These are phyloP conservation scores for Cryphonectria radicalis DNA, from an alignment of 2,329 filamentous ascomycete genomes.

Conservation along the genomic window DNA sequence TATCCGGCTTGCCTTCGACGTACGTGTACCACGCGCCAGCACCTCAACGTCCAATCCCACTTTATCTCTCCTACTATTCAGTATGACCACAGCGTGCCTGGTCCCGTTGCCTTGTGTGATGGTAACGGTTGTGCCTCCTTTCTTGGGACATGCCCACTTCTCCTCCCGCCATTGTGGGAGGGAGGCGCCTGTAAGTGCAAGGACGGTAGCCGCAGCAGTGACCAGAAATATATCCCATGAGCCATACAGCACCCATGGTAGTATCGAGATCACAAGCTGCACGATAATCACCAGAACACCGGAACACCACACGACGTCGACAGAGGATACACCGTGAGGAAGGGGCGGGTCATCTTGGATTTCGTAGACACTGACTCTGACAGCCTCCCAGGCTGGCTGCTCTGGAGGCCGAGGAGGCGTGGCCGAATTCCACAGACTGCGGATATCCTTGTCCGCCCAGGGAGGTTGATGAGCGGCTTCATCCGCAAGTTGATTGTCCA, in stretches of 20 bases:
- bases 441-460: neutral
- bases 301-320: neutral
- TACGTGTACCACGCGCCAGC: neutral
- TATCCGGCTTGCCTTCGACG: neutral
- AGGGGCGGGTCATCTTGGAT: neutral
- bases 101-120: neutral
- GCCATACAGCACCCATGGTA: neutral
- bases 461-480: conserved; percentile 5
- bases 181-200: neutral
- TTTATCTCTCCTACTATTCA: neutral
- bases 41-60: neutral
- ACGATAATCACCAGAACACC: conserved; percentile 6
- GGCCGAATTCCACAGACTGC: too few relatives aligned
- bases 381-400: too few relatives aligned
- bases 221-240: neutral
- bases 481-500: neutral
- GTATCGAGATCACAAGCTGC: neutral
- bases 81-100: neutral
- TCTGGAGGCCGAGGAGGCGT: too few relatives aligned
- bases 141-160: conserved; percentile 5
- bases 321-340: neutral
- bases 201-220: neutral
- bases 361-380: neutral
- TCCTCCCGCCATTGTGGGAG: conserved; percentile 5
- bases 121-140: neutral